These are phyloP conservation scores for Nemania serpens DNA, from an alignment of 2,329 filamentous ascomycete genomes.

Conservation along the genomic window DNA sequence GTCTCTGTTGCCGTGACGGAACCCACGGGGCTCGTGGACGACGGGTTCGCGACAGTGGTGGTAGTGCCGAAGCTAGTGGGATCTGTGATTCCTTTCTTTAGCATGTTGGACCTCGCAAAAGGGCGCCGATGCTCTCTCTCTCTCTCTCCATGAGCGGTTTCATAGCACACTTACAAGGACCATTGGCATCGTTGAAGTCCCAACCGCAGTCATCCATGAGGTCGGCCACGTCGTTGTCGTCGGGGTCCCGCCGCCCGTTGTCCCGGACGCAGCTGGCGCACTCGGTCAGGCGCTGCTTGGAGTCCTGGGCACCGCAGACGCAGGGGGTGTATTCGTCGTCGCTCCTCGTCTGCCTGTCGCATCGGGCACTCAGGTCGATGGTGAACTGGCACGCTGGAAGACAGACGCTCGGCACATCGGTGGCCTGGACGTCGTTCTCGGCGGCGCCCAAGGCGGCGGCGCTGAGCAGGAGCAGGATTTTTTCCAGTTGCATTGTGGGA, in stretches of 20 bases:
- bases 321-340: slow-evolving; percentile 28
- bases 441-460: slow-evolving; percentile 21
- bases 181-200: slow-evolving; percentile 25
- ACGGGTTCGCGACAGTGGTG: background rate
- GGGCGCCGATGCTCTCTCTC: too few relatives aligned
- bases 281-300: slow-evolving; percentile 22
- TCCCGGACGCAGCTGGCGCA: slow-evolving; percentile 31
- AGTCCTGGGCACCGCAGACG: slow-evolving; percentile 23
- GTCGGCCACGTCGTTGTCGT: slow-evolving; percentile 32
- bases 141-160: background rate
- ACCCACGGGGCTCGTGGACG: background rate
- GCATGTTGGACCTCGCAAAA: background rate
- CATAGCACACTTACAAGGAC: slow-evolving; percentile 17
- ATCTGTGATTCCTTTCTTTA: slow-evolving; percentile 13
- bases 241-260: slow-evolving; percentile 19
- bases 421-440: slow-evolving; percentile 28
- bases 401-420: slow-evolving; percentile 28
- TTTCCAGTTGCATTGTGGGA: slow-evolving; percentile 22
- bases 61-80: slow-evolving; percentile 12
- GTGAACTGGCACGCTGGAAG: slow-evolving; percentile 27
- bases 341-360: slow-evolving; percentile 22
- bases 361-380: slow-evolving; percentile 29
- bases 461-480: slow-evolving; percentile 12
- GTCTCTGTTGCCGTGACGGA: slow-evolving; percentile 11
- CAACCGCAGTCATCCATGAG: slow-evolving; percentile 34